Evolutionary conservation across 768 basidiomycete species (phyloP).

Genomic region (Hysterangium stoloniferum): DNA sequence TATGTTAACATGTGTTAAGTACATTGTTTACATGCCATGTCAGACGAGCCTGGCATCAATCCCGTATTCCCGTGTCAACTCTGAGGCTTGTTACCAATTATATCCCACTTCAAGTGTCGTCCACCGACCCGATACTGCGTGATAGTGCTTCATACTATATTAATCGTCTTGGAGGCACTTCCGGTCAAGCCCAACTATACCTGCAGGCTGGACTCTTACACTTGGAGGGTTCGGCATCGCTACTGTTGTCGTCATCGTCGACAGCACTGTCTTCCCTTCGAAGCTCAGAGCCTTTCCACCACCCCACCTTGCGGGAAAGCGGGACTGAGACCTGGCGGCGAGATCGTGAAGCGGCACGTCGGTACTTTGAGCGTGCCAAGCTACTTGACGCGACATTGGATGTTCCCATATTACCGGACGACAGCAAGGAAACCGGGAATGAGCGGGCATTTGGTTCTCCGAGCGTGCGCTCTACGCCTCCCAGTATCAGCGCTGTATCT

Average conservation of each 20-base stretch:
- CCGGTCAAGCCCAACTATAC: conserved; percentile 66
- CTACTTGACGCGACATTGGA: conserved; percentile 54
- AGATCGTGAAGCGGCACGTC: conserved; percentile 62
- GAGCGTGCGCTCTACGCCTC: neutral
- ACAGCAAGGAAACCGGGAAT: conserved; percentile 22
- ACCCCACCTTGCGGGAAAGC: conserved; percentile 34
- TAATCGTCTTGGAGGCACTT: conserved; percentile 57
- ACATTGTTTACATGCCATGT: conserved; percentile 2
- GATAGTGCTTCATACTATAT: conserved; percentile 57
- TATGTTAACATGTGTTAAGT: conserved; percentile 7
- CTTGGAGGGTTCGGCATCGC: conserved; percentile 70
- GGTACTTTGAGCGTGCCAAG: conserved; percentile 66
- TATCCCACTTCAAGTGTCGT: conserved; percentile 43
- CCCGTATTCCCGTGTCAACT: conserved; percentile 64
- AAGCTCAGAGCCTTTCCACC: conserved; percentile 38
- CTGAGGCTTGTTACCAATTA: conserved; percentile 74
- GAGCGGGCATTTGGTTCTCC: conserved; percentile 14
- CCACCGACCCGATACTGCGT: conserved; percentile 33
- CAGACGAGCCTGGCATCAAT: conserved; percentile 79
- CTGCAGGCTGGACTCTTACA: conserved; percentile 72
- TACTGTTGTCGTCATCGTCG: conserved; percentile 58
- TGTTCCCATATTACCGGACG: conserved; percentile 56
- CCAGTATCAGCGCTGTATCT: conserved; percentile 1
- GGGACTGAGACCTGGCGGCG: conserved; percentile 67
- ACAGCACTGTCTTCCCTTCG: conserved; percentile 74